These are phyloP conservation scores for Cruciata laevipes DNA, from an alignment of 257 asterid genomes.

Conservation along the genomic window DNA sequence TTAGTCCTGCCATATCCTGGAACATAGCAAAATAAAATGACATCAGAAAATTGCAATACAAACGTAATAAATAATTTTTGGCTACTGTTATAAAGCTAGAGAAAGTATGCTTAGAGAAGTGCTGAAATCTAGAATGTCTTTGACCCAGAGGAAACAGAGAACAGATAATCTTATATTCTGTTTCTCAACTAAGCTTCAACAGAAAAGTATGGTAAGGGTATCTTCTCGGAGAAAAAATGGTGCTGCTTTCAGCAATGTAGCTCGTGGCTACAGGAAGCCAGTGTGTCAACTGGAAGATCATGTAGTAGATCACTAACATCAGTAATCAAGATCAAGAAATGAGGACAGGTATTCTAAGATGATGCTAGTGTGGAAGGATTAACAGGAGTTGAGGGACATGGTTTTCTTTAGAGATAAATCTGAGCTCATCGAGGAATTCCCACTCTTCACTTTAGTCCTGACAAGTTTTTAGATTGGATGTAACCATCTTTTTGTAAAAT, in stretches of 20 bases:
- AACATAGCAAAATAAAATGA: slow-evolving; percentile 20
- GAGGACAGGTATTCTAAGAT: background rate
- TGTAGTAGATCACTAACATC: background rate
- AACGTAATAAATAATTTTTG: background rate
- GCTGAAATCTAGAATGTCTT: background rate
- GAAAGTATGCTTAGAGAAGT: background rate
- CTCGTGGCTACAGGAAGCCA: background rate
- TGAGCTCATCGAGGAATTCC: background rate
- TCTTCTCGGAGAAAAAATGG: background rate
- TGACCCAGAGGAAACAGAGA: background rate
- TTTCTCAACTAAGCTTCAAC: background rate
- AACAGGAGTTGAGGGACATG: background rate
- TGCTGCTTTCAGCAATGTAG: background rate
- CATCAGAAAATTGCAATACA: background rate
- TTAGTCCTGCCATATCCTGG: slow-evolving; percentile 98
- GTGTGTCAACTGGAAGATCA: background rate
- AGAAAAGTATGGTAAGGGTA: background rate
- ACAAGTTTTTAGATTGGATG: background rate
- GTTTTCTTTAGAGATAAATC: background rate
- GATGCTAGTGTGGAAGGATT: background rate
- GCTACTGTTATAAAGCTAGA: background rate
- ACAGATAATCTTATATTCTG: background rate
- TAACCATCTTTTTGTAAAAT: background rate
- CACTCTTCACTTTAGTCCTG: background rate
- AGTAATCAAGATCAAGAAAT: background rate